Conservation (phyloP, 176 grass and related monocot species). For the Aegilops umbellulata region DNA sequence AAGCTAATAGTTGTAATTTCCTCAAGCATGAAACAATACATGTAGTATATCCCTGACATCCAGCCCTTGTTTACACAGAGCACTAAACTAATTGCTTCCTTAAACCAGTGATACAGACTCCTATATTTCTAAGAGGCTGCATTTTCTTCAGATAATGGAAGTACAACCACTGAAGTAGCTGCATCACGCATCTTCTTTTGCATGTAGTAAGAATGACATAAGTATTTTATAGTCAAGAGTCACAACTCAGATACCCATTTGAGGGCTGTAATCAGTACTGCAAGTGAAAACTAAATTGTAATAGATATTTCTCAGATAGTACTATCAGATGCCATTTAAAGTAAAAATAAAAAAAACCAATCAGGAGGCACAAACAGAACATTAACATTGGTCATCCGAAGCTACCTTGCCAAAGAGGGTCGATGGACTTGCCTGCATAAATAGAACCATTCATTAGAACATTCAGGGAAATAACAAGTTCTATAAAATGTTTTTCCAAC, state of each 20-base stretch:
- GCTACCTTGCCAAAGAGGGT: constrained; percentile 46
- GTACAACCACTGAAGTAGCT: not conserved
- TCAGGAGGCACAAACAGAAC: not conserved
- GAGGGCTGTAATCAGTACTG: not conserved
- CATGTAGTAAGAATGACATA: not conserved
- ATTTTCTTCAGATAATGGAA: not conserved
- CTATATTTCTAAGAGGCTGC: not conserved
- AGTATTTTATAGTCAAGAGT: not conserved
- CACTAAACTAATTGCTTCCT: not conserved
- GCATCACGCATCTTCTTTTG: not conserved
- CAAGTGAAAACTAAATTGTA: not conserved
- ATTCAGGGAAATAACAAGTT: not conserved
- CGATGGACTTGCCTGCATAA: constrained; percentile 42
- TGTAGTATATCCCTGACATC: not conserved
- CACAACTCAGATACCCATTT: not conserved
- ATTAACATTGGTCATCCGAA: not conserved
- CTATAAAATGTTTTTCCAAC: not conserved
- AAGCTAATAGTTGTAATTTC: not conserved
- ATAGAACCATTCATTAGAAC: constrained; percentile 25
- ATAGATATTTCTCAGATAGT: not conserved
- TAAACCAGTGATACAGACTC: not conserved
- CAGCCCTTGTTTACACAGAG: not conserved
- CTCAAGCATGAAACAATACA: not conserved
- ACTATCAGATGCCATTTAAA: not conserved
- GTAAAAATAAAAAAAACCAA: not conserved